phyloP scores from a whole-genome alignment of 768 basidiomycete species.

The Ephemerocybe angulata region DNA sequence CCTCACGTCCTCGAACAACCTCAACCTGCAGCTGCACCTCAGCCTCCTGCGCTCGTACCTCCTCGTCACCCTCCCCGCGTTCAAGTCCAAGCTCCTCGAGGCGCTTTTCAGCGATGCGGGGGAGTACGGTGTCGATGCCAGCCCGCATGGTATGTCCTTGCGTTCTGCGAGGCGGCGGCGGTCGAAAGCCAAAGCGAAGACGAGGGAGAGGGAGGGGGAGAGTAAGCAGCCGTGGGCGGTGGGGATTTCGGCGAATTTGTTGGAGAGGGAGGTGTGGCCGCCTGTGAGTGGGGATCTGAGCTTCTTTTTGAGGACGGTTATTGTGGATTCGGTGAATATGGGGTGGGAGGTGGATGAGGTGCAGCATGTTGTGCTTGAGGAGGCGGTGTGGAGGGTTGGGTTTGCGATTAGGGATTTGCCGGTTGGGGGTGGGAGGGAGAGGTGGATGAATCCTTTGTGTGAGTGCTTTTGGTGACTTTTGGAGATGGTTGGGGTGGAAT shows the following conservation, averaged over 20 bases:
- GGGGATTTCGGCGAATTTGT: constrained; percentile 70
- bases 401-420: constrained; percentile 80
- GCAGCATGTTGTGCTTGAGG: constrained; percentile 37
- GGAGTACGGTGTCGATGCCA: constrained; percentile 38
- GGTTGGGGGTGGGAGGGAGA: constrained; percentile 58
- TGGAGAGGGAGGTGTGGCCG: constrained; percentile 78
- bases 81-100: constrained; percentile 61
- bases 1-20: constrained; percentile 56
- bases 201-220: too few species aligned
- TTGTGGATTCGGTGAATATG: constrained; percentile 71
- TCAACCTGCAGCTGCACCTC: constrained; percentile 68
- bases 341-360: constrained; percentile 17
- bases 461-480: too few species aligned
- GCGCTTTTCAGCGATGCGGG: constrained; percentile 79
- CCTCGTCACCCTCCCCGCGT: constrained; percentile 66
- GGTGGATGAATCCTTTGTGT: constrained; percentile 83
- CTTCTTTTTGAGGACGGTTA: constrained; percentile 78
- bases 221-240: constrained; percentile 51
- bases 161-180: constrained; percentile 31
- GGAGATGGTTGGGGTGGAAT: too few species aligned
- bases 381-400: constrained; percentile 73
- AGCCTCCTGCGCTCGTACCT: constrained; percentile 71
- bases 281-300: constrained; percentile 83
- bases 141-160: constrained; percentile 31
- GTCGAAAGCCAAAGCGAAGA: constrained; percentile 19